Evolutionary conservation across 179 eudicot species (phyloP), one percentile per base, ranked within the genome.

Genomic region (Beta macrorhiza): DNA sequence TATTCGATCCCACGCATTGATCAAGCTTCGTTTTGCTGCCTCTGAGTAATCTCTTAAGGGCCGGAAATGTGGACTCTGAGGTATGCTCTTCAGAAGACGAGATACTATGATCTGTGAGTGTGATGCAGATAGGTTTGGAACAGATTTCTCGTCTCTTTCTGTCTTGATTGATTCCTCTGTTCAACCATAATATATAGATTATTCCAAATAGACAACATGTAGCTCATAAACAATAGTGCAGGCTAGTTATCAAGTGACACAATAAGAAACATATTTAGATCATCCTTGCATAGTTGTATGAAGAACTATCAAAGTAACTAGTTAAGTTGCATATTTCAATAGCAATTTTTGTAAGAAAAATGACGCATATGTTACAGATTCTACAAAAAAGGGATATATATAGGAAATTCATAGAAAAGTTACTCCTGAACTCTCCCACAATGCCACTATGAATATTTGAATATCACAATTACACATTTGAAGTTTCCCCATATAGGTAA

Each of bases 1-100:
- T 75, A 82, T 79, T 57, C 49, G 72, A 74, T 85, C 85, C 85
- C 85, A 82, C 4, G 87, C 78, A 16, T 69, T 82, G 64, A 85
- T 82, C 78, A 85, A 62, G 68, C 61, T 70, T 56, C 74, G 71
- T 63, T 85, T 85, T 44, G 85, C 85, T 17, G 80, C 80, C n/a
- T 79, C 59, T 12, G 81, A 82, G 78, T 78, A 82, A 37, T 68
- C 55, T 67, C 72, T 82, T 17, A 85, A 69, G 72, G 87, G 82
- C 72, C 74, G 56, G 80, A 79, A 85, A 70, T 80, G 83, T 62
- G 86, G 86, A 62, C 72, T 80, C 14, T 83, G 86, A 15, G 83
- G 86, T 70, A 83, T 75, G 67, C 78, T 80, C 74, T 85, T 85
- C 32, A 85, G 82, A 65, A 79, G 82, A n/a, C 71, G 75, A 11